Evolutionary conservation across 2,329 filamentous ascomycete genomes (phyloP), one percentile per base, ranked within the genome.

Genomic region (Colletotrichum sp.): DNA sequence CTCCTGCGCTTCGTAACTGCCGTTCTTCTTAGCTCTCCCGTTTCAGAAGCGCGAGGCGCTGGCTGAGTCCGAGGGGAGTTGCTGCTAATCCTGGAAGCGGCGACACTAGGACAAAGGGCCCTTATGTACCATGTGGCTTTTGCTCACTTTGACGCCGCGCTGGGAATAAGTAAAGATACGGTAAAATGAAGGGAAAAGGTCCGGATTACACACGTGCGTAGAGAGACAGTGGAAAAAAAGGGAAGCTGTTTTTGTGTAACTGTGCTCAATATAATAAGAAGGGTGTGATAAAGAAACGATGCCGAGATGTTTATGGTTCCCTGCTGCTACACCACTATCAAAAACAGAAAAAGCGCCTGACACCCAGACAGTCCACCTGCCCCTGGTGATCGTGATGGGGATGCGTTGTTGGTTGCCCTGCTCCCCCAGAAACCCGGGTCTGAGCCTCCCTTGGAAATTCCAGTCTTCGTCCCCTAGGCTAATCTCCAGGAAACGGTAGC

Each of bases 401-500:
- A 58, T n/a, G 28, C 32, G 66, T 22, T 58, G 25, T 58, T n/a
- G 48, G 65, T 58, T n/a, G 28, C 66, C 56, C 22, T 25, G n/a
- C 43, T 25, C 32, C 32, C 32, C 28, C 62, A 43, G 32, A 65
- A 22, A 18, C 67, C 30, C 13, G 32, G 71, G 73, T 73, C 70
- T 75, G 56, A 58, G 69, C 48, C 64, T 75, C 70, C 73, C 73
- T 75, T 75, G 43, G 56, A 56, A 52, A 71, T 72, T 72, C 73
- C 73, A 73, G 34, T 72, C 55, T 18, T 55, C 12, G 5, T 18
- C 55, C 65, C 70, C 73, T 64, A 32, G 64, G 39, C 62, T 66
- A 75, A 75, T 75, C 64, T 73, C 73, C 73, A 75, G 62, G 56
- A 73, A 72, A 22, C 64, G 60, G 73, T 72, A 32, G 32, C 73